Conservation (phyloP, 768 basidiomycete genomes). For the Kwoniella sp. region DNA sequence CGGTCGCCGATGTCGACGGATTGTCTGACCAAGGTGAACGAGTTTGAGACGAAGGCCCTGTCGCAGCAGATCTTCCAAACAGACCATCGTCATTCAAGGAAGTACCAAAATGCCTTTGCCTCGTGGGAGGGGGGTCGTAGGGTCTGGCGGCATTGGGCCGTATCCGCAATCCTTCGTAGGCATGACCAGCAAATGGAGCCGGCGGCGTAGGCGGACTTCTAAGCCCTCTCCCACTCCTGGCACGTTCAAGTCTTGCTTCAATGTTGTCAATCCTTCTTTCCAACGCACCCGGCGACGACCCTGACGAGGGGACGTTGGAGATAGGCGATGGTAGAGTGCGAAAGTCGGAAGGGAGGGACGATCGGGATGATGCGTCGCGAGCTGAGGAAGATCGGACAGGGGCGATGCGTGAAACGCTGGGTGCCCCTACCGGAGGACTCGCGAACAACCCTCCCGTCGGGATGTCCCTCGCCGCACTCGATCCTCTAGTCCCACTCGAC, state of each 20-base stretch:
- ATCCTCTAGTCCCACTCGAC: neutral
- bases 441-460: too few relatives aligned
- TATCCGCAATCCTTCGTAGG: slow-evolving; percentile 5
- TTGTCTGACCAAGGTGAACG: neutral
- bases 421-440: too few relatives aligned
- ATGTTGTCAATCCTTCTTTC: slow-evolving; percentile 27
- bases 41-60: neutral
- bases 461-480: too few relatives aligned
- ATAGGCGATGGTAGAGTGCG: slow-evolving; percentile 15
- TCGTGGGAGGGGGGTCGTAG: slow-evolving; percentile 9
- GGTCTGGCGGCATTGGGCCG: slow-evolving; percentile 7
- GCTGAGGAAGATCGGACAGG: neutral
- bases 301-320: neutral
- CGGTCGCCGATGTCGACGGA: slow-evolving; percentile 6
- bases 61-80: neutral
- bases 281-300: slow-evolving; percentile 20
- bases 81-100: neutral
- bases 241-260: slow-evolving; percentile 22
- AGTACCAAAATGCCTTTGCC: slow-evolving; percentile 6
- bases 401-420: neutral
- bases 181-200: neutral
- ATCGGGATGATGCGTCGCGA: neutral
- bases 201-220: slow-evolving; percentile 16
- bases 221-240: slow-evolving; percentile 4
- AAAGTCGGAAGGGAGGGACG: slow-evolving; percentile 6